These are phyloP conservation scores for Hemileia vastatrix DNA, from an alignment of 1,284 basidiomycete genomes.

Conservation along the genomic window DNA sequence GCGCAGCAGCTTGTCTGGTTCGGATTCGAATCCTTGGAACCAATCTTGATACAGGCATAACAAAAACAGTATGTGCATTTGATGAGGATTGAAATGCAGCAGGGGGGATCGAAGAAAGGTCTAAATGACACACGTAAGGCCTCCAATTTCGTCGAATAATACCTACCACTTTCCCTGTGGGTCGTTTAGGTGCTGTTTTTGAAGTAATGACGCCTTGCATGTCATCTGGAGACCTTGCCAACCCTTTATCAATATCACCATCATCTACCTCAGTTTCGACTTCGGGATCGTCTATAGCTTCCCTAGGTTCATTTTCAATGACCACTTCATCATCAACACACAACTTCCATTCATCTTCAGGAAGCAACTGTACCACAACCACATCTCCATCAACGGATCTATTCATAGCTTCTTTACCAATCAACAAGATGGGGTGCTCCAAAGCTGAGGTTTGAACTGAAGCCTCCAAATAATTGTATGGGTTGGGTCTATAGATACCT, in stretches of 20 bases:
- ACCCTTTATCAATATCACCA: constrained; percentile 45
- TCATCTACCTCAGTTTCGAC: constrained; percentile 48
- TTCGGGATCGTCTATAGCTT: constrained; percentile 84
- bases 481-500: constrained; percentile 89
- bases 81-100: constrained; percentile 63
- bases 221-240: background rate
- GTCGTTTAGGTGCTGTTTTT: background rate
- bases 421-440: constrained; percentile 68
- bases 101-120: constrained; percentile 72
- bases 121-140: constrained; percentile 85
- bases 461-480: constrained; percentile 93
- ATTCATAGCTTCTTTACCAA: constrained; percentile 90
- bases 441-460: constrained; percentile 66
- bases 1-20: constrained; percentile 79
- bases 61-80: constrained; percentile 85
- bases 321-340: constrained; percentile 82
- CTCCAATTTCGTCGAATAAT: constrained; percentile 20
- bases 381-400: constrained; percentile 87
- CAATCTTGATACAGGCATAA: constrained; percentile 80
- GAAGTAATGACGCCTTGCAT: too few species aligned
- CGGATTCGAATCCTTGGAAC: constrained; percentile 89
- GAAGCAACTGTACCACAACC: constrained; percentile 80
- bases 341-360: constrained; percentile 82
- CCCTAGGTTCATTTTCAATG: constrained; percentile 57
- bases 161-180: constrained; percentile 20